Conservation (phyloP, 1,284 basidiomycete species). For the Chondrostereum purpureum region DNA sequence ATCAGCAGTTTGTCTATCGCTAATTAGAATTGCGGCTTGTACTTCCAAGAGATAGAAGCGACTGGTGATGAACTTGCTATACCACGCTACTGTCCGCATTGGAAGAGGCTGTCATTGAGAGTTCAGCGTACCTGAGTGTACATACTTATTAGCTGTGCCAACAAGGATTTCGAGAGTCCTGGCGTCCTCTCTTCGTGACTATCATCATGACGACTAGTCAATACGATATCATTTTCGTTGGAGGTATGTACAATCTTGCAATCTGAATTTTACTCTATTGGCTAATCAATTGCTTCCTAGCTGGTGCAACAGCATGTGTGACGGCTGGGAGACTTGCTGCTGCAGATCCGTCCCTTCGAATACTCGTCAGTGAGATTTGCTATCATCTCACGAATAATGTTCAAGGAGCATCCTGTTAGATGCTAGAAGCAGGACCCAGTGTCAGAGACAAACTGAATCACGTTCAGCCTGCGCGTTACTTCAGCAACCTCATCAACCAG, state of each 20-base stretch:
- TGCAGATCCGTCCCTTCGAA: slow-evolving; percentile 31
- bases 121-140: too few species aligned
- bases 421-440: slow-evolving; percentile 41
- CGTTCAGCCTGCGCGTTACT: slow-evolving; percentile 43
- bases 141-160: too few species aligned
- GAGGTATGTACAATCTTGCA: slow-evolving; percentile 4
- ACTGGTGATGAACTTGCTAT: too few species aligned
- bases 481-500: slow-evolving; percentile 28
- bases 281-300: slow-evolving; percentile 18
- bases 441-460: slow-evolving; percentile 37
- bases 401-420: slow-evolving; percentile 4
- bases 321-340: slow-evolving; percentile 35
- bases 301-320: slow-evolving; percentile 35
- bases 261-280: neutral
- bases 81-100: too few species aligned
- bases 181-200: too few species aligned
- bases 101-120: too few species aligned
- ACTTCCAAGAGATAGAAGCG: too few species aligned
- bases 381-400: neutral
- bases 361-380: slow-evolving; percentile 25
- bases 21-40: too few species aligned
- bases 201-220: neutral
- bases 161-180: too few species aligned
- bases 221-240: slow-evolving; percentile 13
- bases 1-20: too few species aligned